These are phyloP conservation scores for Mycogone perniciosa DNA, from an alignment of 2,329 filamentous ascomycete species.

Conservation along the genomic window DNA sequence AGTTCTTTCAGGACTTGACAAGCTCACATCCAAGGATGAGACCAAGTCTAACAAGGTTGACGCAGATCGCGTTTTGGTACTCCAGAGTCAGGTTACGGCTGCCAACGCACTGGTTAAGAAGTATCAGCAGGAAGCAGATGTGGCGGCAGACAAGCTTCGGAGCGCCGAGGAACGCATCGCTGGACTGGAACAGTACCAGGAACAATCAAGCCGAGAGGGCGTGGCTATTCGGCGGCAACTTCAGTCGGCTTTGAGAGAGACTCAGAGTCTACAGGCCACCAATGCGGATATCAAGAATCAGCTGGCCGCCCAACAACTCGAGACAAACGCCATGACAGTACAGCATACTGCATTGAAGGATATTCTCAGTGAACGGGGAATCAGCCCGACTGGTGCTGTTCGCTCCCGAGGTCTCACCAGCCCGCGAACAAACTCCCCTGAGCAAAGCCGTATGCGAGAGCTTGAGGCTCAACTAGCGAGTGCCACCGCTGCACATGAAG, in stretches of 20 bases:
- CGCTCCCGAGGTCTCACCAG: slow-evolving; percentile 69
- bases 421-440: slow-evolving; percentile 66
- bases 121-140: slow-evolving; percentile 83
- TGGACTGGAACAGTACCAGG: slow-evolving; percentile 92
- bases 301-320: slow-evolving; percentile 78
- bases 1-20: slow-evolving; percentile 75
- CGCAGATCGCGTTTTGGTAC: slow-evolving; percentile 60
- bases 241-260: slow-evolving; percentile 75
- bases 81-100: slow-evolving; percentile 73
- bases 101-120: slow-evolving; percentile 78
- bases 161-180: slow-evolving; percentile 95
- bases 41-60: slow-evolving; percentile 42
- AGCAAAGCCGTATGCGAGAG: slow-evolving; percentile 71
- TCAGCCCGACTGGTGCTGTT: slow-evolving; percentile 67
- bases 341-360: slow-evolving; percentile 93
- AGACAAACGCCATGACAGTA: slow-evolving; percentile 87
- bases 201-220: slow-evolving; percentile 90
- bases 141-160: slow-evolving; percentile 79
- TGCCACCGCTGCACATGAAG: slow-evolving; percentile 74
- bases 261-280: slow-evolving; percentile 71
- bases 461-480: slow-evolving; percentile 81
- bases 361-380: slow-evolving; percentile 80
- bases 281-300: slow-evolving; percentile 79
- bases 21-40: slow-evolving; percentile 53
- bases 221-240: slow-evolving; percentile 85